These are phyloP conservation scores for Cladosporium sp. DNA, from an alignment of 2,329 filamentous ascomycete genomes.

Conservation along the genomic window DNA sequence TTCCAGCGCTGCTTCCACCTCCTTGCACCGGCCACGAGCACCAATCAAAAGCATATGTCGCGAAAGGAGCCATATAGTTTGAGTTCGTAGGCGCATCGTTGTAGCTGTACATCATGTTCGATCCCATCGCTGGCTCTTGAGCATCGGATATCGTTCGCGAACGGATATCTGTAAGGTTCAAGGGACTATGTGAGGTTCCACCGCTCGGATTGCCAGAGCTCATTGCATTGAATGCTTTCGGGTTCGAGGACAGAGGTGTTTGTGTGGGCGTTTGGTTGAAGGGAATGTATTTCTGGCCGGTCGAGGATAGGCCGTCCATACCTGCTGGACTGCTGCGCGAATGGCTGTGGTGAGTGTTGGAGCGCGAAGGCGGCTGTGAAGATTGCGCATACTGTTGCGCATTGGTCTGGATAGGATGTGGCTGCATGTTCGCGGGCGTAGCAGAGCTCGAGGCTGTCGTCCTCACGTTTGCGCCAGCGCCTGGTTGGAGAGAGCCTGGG, in stretches of 20 bases:
- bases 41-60: constrained; percentile 97
- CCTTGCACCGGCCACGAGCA: constrained; percentile 90
- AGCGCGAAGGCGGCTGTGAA: constrained; percentile 58
- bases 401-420: constrained; percentile 48
- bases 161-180: constrained; percentile 89
- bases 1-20: constrained; percentile 73
- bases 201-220: constrained; percentile 49
- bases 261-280: constrained; percentile 64
- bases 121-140: constrained; percentile 67
- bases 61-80: constrained; percentile 93
- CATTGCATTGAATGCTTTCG: constrained; percentile 51
- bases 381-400: constrained; percentile 56
- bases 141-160: constrained; percentile 80
- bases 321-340: constrained; percentile 80
- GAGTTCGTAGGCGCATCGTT: constrained; percentile 71
- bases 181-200: constrained; percentile 77
- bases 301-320: constrained; percentile 25
- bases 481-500: constrained; percentile 62
- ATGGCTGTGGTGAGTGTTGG: constrained; percentile 71
- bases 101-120: constrained; percentile 61
- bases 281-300: constrained; percentile 62
- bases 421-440: constrained; percentile 30
- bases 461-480: constrained; percentile 52
- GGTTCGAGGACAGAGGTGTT: constrained; percentile 40
- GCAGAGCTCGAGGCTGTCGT: constrained; percentile 41